A percentile compares a stretch with the other conserved stretches of the same genome.
phyloP scores from a whole-genome alignment of 1,284 basidiomycete species.

The Microbotryum lychnidis-dioicae region DNA sequence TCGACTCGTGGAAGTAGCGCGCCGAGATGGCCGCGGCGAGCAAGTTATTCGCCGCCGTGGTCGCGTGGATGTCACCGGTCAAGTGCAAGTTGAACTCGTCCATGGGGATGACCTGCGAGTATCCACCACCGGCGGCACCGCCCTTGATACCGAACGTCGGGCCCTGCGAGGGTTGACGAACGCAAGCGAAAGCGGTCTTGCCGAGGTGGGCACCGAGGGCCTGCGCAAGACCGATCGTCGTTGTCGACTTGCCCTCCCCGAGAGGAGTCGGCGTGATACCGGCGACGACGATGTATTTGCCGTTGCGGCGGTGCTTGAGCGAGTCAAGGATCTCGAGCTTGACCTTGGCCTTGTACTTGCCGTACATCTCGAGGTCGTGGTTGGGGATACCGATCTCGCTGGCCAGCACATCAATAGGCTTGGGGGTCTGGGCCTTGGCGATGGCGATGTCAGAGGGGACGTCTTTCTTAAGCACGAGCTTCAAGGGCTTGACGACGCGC shows the following conservation, averaged over 20 bases:
- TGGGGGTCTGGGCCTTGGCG: constrained; percentile 88
- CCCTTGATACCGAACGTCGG: constrained; percentile 99
- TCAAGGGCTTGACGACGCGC: constrained; percentile 64
- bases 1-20: constrained; percentile 95
- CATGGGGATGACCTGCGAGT: constrained; percentile 67
- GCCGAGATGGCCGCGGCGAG: constrained; percentile 92
- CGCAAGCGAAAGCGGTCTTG: constrained; percentile 90
- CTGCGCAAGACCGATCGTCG: constrained; percentile 94
- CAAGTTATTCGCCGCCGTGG: constrained; percentile 95
- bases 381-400: constrained; percentile 78
- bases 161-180: constrained; percentile 97
- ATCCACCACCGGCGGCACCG: constrained; percentile 95
- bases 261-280: constrained; percentile 97
- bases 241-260: constrained; percentile 98
- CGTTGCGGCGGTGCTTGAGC: constrained; percentile 72
- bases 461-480: constrained; percentile 66
- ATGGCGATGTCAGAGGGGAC: constrained; percentile 97
- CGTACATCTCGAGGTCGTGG: constrained; percentile 88
- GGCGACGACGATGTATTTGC: constrained; percentile 94
- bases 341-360: constrained; percentile 95
- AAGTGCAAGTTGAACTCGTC: constrained; percentile 80
- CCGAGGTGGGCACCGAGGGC: constrained; percentile 90
- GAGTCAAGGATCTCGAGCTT: constrained; percentile 81
- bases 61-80: constrained; percentile 97
- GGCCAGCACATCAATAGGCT: constrained; percentile 75